A percentile compares a stretch with the other conserved stretches of the same genome.
These are phyloP conservation scores for Galium porrigens DNA, from an alignment of 305 asterid genomes.

Conservation along the genomic window DNA sequence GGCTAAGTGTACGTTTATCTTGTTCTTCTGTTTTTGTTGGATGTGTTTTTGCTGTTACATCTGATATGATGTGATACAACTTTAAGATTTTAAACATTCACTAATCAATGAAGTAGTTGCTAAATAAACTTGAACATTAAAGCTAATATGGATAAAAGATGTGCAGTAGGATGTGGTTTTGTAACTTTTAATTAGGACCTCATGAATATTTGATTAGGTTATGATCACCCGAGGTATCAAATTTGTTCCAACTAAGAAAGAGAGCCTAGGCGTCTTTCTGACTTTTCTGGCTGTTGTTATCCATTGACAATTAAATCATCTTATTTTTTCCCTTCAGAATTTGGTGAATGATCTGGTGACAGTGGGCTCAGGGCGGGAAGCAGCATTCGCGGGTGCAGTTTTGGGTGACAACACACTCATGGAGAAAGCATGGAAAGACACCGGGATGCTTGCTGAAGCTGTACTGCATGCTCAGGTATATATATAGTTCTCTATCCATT, in stretches of 20 bases:
- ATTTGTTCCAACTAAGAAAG: not conserved
- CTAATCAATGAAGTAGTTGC: not conserved
- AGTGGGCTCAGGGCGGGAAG: constrained; percentile 85
- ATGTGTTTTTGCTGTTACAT: not conserved
- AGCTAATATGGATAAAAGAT: not conserved
- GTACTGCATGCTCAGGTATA: constrained; percentile 85
- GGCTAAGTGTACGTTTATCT: constrained; percentile 57
- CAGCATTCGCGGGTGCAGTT: constrained; percentile 90
- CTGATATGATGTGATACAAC: not conserved
- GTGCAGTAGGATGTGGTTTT: not conserved
- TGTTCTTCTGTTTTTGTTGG: constrained; percentile 10
- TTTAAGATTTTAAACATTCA: not conserved
- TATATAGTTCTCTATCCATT: constrained; percentile 17
- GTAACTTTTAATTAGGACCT: not conserved
- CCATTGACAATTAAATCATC: not conserved
- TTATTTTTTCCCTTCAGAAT: constrained; percentile 36
- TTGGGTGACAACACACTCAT: constrained; percentile 87
- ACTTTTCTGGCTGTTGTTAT: not conserved
- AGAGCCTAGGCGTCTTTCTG: not conserved
- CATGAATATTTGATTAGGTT: not conserved
- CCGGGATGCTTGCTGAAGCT: constrained; percentile 98
- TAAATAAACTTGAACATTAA: not conserved
- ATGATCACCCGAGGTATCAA: not conserved
- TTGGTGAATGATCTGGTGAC: constrained; percentile 73
- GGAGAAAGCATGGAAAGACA: constrained; percentile 95